phyloP scores from a whole-genome alignment of 495 filamentous ascomycete species.

The Parachaetomium inaequale region DNA sequence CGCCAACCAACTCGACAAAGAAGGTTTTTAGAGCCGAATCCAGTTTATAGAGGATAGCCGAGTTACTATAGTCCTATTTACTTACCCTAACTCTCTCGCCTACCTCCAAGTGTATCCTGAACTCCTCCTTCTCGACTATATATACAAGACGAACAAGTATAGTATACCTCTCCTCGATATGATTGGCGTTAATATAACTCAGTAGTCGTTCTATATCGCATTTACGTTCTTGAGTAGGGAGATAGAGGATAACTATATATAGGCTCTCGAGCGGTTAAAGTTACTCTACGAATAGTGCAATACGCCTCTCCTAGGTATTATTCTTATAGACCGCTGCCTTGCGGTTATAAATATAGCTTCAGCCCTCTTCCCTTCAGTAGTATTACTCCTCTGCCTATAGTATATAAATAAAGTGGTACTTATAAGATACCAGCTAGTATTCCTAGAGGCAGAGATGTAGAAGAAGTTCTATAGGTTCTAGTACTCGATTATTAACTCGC shows the following conservation, averaged over 20 bases:
- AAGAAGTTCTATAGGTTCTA: background rate
- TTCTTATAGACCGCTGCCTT: constrained; percentile 6
- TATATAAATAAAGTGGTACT: no score
- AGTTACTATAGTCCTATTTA: background rate
- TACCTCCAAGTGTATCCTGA: background rate
- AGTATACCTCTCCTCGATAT: no score
- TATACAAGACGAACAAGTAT: background rate
- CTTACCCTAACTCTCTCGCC: background rate
- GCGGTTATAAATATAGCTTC: constrained; percentile 1
- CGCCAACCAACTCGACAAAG: background rate
- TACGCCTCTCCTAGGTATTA: background rate
- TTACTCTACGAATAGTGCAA: background rate
- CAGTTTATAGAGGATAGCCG: background rate
- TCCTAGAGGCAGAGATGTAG: background rate
- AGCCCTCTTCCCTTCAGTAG: constrained; percentile 3
- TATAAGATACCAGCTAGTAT: background rate
- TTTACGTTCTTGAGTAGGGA: constrained; percentile 1
- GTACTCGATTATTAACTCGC: constrained; percentile 8
- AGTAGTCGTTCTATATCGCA: no score
- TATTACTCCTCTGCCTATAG: background rate
- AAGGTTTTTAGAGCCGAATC: background rate
- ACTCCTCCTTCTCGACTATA: background rate
- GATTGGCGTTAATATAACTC: no score
- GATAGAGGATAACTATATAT: background rate
- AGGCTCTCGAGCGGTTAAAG: constrained; percentile 1